A percentile compares a stretch with the other conserved stretches of the same genome.
phyloP scores from a whole-genome alignment of 768 basidiomycete genomes.

The Leucocoprinus leucothites region DNA sequence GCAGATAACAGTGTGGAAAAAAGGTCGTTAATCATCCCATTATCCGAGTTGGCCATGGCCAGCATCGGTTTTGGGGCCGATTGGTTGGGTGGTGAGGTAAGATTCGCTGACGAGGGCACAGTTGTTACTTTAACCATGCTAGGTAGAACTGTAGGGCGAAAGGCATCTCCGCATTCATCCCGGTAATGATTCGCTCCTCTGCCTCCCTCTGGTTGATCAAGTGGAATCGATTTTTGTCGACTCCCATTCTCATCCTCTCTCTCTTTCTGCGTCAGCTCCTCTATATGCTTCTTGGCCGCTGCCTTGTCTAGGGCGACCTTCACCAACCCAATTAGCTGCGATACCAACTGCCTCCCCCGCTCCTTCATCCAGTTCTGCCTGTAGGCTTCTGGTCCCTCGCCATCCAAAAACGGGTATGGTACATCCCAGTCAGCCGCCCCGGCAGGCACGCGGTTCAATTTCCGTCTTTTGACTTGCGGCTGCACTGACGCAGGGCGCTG shows the following conservation, averaged over 20 bases:
- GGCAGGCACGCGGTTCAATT: slow-evolving; percentile 66
- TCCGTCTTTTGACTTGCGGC: slow-evolving; percentile 52
- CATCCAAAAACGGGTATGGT: slow-evolving; percentile 70
- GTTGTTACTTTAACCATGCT: too few species aligned
- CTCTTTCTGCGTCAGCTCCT: slow-evolving; percentile 13
- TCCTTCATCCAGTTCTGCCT: slow-evolving; percentile 60
- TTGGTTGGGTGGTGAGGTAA: neutral
- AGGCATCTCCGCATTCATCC: neutral
- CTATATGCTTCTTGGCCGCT: slow-evolving; percentile 47
- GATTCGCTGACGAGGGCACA: too few species aligned
- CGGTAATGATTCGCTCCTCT: slow-evolving; percentile 8
- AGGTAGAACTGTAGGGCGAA: neutral
- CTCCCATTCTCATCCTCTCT: slow-evolving; percentile 17
- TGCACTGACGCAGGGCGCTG: slow-evolving; percentile 16
- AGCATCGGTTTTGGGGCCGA: neutral
- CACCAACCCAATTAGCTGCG: slow-evolving; percentile 58
- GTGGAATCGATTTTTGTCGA: neutral
- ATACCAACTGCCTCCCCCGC: slow-evolving; percentile 58
- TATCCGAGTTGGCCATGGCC: neutral
- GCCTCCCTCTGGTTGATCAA: neutral
- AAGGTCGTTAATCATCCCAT: slow-evolving; percentile 2
- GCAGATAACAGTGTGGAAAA: slow-evolving; percentile 7
- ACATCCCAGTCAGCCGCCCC: slow-evolving; percentile 83
- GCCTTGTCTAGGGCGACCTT: slow-evolving; percentile 61
- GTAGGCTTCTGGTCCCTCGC: slow-evolving; percentile 72